Conservation (phyloP, 2,329 filamentous ascomycete genomes). For the Fusarium humuli region DNA sequence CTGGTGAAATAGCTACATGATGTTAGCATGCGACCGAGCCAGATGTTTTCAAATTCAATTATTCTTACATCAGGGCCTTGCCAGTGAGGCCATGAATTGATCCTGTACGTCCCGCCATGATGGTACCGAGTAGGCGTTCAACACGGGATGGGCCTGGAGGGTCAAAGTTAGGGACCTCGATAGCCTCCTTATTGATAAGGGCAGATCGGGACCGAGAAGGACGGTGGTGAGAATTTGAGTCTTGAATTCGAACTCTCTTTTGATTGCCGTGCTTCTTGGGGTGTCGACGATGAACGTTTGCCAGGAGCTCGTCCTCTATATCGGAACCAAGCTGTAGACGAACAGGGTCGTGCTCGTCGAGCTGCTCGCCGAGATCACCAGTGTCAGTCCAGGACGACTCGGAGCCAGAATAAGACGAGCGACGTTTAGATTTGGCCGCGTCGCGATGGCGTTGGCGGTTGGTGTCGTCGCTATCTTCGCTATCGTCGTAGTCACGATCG, state of each 20-base stretch:
- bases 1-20: constrained; percentile 87
- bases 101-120: constrained; percentile 85
- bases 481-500: constrained; percentile 58
- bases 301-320: constrained; percentile 71
- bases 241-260: constrained; percentile 77
- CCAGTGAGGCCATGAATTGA: constrained; percentile 93
- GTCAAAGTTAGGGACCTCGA: constrained; percentile 79
- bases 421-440: constrained; percentile 28
- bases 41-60: not conserved
- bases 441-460: constrained; percentile 49
- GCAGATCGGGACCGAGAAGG: constrained; percentile 55
- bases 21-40: constrained; percentile 30
- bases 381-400: constrained; percentile 90
- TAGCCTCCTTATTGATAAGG: constrained; percentile 77
- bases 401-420: constrained; percentile 66
- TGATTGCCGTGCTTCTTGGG: constrained; percentile 55
- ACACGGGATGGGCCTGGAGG: constrained; percentile 72
- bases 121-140: constrained; percentile 78
- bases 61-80: constrained; percentile 85
- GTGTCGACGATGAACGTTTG: constrained; percentile 60
- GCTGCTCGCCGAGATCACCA: constrained; percentile 92
- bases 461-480: constrained; percentile 49
- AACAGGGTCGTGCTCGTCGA: constrained; percentile 84
- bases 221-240: constrained; percentile 54
- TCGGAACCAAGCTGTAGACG: constrained; percentile 75